Percentiles rank a stretch among this genome's conserved stretches.
These are phyloP conservation scores for Xylaria sp. DNA, from an alignment of 2,329 filamentous ascomycete genomes.

Conservation along the genomic window DNA sequence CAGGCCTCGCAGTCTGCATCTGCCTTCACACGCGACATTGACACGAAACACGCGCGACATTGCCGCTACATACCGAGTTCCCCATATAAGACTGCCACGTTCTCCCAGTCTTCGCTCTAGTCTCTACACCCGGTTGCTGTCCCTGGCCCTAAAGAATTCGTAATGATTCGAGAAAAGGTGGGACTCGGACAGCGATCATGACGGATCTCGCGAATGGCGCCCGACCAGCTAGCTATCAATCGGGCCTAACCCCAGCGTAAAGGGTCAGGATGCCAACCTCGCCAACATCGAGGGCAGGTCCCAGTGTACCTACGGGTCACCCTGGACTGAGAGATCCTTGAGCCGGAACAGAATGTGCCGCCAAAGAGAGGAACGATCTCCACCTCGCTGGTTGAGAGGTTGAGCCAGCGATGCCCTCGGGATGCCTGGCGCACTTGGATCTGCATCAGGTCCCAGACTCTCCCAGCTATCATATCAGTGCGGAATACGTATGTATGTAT, in stretches of 20 bases:
- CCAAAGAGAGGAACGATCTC: constrained; percentile 6
- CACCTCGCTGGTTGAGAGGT: constrained; percentile 7
- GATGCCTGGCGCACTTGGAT: constrained; percentile 1
- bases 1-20: constrained; percentile 5
- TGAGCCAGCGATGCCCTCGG: constrained; percentile 15
- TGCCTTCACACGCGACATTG: constrained; percentile 24
- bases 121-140: constrained; percentile 11
- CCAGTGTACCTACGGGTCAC: too few relatives aligned
- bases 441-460: background rate
- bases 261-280: background rate
- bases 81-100: constrained; percentile 30
- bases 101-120: constrained; percentile 19
- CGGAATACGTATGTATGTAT: too few relatives aligned
- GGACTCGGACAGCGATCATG: constrained; percentile 12
- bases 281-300: too few relatives aligned
- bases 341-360: background rate
- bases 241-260: constrained; percentile 4
- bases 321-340: too few relatives aligned
- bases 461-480: too few relatives aligned
- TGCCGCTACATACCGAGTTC: constrained; percentile 19
- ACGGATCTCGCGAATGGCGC: constrained; percentile 8
- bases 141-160: constrained; percentile 8
- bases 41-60: constrained; percentile 32
- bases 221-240: constrained; percentile 8
- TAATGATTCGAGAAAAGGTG: constrained; percentile 9